Evolutionary conservation across 805 yeast species (phyloP), one percentile per base, ranked within the genome.

Genomic region (Yarrowia bubula): DNA sequence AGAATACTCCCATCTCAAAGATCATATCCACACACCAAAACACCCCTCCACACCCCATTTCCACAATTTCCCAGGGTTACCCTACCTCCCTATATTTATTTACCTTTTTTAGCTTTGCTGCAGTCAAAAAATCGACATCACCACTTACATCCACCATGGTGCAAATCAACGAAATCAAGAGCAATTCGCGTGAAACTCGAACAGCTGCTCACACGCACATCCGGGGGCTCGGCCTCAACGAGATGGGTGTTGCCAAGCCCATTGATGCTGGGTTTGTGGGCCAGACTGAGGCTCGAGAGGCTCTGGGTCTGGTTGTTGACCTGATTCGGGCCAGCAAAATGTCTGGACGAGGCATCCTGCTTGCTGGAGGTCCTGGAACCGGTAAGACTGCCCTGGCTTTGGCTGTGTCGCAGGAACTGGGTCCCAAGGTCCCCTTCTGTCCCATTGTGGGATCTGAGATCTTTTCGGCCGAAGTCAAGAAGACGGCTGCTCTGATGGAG

Each of bases 291-390:
- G 95, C 95, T 17, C 75, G 82, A 43, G 82, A 79, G 77, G 98
- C 98, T 0, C 92, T 97, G 73, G 99, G 99, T 69, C 88, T 95
- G 64, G 84, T 95, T 68, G 96, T 93, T 43, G 98, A 95, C 77
- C 81, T 95, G 77, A 91, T 95, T 78, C 92, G 92, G 77, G 87
- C 90, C 37, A 91, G 90, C 72, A 90, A 87, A 76, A 89, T 95
- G 87, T 88, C 96, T 61, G 99, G 99, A 33, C 89, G 93, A 73
- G 98, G 97, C n/a, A 86, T 95, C 61, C 78, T 95, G 67, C 81
- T 95, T 64, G 98, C 99, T 0, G 99, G 99, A 62, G 96, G 96
- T 6, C 98, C 99, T 9, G 97, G 98, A 0, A 93, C 98, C 6
- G 99, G 99, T 74, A 95, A 95, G 75, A 95, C 99, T 2, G 99